phyloP scores from a whole-genome alignment of 768 basidiomycete genomes.

The Calocybe gangraenosa region DNA sequence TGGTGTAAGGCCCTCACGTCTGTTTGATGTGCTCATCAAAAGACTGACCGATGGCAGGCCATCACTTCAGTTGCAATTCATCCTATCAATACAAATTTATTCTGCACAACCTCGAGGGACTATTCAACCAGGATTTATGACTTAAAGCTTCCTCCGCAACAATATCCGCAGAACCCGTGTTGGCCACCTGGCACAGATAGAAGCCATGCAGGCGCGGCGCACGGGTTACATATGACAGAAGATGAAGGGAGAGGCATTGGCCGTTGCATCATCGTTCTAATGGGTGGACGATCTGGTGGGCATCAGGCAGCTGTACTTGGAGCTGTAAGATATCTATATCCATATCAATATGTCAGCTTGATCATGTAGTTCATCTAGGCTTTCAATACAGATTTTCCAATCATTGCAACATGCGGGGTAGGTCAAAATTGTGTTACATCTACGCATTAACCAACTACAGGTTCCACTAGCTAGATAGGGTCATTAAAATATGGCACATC shows the following conservation, averaged over 20 bases:
- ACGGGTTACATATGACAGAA: constrained; percentile 60
- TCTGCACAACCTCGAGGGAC: constrained; percentile 73
- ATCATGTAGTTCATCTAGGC: constrained; percentile 34
- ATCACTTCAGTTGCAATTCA: constrained; percentile 72
- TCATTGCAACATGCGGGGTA: constrained; percentile 79
- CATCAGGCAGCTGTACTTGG: constrained; percentile 66
- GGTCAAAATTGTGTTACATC: constrained; percentile 18
- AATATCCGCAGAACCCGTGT: constrained; percentile 44
- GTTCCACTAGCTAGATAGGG: constrained; percentile 58
- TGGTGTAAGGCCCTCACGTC: constrained; percentile 44
- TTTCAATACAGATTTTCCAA: constrained; percentile 60
- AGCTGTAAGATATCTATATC: constrained; percentile 41
- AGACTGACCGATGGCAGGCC: constrained; percentile 25
- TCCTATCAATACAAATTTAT: constrained; percentile 50
- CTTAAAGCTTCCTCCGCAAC: constrained; percentile 33
- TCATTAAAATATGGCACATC: constrained; percentile 73
- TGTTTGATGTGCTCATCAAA: constrained; percentile 5
- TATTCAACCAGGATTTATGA: constrained; percentile 69
- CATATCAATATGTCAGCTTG: constrained; percentile 1
- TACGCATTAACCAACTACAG: neutral
- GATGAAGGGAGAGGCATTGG: constrained; percentile 60
- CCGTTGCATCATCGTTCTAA: constrained; percentile 59
- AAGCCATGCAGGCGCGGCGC: constrained; percentile 63
- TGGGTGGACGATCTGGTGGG: constrained; percentile 70
- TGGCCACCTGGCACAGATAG: constrained; percentile 50